Evolutionary conservation across 805 yeast genomes (phyloP).

Genomic region (Saccharomycopsis selenospora): DNA sequence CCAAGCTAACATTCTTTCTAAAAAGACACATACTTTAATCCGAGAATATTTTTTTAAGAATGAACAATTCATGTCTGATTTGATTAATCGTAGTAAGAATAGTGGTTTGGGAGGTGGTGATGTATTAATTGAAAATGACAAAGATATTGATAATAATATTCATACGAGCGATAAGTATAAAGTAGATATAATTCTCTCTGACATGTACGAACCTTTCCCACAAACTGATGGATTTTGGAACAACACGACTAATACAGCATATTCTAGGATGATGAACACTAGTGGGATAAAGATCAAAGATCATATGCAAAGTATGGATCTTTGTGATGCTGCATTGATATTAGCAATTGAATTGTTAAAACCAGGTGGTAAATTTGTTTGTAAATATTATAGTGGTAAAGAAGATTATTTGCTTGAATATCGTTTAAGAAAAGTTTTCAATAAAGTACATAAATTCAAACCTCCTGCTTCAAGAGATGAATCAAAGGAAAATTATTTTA

Average conservation of each 20-base stretch:
- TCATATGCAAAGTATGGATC: conserved; percentile 68
- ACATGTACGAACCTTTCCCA: conserved; percentile 69
- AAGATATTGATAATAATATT: conserved; percentile 10
- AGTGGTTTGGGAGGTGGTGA: not conserved
- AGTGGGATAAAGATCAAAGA: conserved; percentile 76
- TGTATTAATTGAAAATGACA: not conserved
- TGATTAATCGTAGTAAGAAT: not conserved
- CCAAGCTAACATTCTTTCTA: conserved; percentile 82
- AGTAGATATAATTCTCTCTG: conserved; percentile 67
- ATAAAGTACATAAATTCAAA: conserved; percentile 58
- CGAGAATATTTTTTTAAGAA: conserved; percentile 39
- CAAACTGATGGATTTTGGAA: conserved; percentile 45
- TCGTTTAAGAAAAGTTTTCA: conserved; percentile 52
- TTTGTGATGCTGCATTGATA: conserved; percentile 85
- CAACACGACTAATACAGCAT: conserved; percentile 69
- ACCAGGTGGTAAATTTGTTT: conserved; percentile 65
- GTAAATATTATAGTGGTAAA: conserved; percentile 79
- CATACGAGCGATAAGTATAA: conserved; percentile 27
- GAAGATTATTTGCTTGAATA: conserved; percentile 64
- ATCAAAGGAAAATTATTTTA: conserved; percentile 76
- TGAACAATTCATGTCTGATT: conserved; percentile 7
- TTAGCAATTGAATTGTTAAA: conserved; percentile 65
- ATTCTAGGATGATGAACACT: conserved; percentile 89
- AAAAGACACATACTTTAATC: conserved; percentile 51
- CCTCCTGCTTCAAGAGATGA: conserved; percentile 76